Evolutionary conservation across 371 early-diverging fungal genomes (phyloP), one percentile per base, ranked within the genome.

Genomic region (Mortierella sp.): DNA sequence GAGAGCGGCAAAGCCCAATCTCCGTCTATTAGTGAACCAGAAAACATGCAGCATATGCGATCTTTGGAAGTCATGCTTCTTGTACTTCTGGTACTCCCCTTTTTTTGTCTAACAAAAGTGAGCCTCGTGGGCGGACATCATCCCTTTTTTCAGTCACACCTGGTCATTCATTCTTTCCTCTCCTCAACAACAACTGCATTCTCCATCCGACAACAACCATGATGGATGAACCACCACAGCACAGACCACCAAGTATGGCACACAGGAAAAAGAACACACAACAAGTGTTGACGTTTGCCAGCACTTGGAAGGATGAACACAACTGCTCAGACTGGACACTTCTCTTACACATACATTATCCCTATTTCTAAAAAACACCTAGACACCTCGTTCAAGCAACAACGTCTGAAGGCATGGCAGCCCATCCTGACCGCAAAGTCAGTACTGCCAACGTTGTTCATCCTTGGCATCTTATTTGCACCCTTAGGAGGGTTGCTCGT

Each of bases 301-400:
- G 34, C 0, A 19, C 2, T 7, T 16, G 34, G 5, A 50, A 50
- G 63, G 38, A 38, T 38, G 42, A 60, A 48, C 60, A 60, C 42
- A 38, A 38, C 31, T 5, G n/a, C 28, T 52, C 26, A n/a, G 21
- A 57, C 75, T 42, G 24, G 34, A 57, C 44, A 45, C 48, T 19
- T 60, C 19, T 21, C 75, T 42, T 42, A 54, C 31, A 21, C 48
- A n/a, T 74, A 68, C 24, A 34, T 68, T 19, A 24, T 57, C 0
- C 52, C 1, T 9, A 38, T 24, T 4, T 24, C 68, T 68, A 10
- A 38, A 8, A 55, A 24, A 38, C 42, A 5, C n/a, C 21, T 82
- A 96, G 95, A 98, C 91, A 97, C 97, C 42, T 96, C 98, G 10
- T 98, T 98, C 90, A 97, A 97, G 90, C 99, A 99, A 90, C 99